phyloP scores from a whole-genome alignment of 306 rosid genomes.

The Acacia confusa region DNA sequence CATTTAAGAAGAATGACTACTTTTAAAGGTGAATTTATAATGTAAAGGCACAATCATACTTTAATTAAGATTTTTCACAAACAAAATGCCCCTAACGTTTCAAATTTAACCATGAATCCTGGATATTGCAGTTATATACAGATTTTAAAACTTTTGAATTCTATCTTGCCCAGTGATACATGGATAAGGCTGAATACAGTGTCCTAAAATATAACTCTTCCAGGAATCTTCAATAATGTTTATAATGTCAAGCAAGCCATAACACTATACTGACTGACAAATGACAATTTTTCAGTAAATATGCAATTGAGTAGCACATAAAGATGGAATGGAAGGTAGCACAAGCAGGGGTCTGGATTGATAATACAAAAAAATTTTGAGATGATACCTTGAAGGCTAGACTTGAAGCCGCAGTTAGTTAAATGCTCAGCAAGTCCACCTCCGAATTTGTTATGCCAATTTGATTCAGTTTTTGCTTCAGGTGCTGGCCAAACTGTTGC shows the following conservation, averaged over 20 bases:
- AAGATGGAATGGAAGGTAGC: too few species aligned
- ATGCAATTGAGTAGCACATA: too few species aligned
- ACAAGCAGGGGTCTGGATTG: too few species aligned
- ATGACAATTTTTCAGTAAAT: too few species aligned
- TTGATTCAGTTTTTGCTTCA: slow-evolving; percentile 53
- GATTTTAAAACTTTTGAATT: background rate
- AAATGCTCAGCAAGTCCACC: slow-evolving; percentile 84
- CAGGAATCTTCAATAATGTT: too few species aligned
- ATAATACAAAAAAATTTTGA: too few species aligned
- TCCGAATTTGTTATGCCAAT: slow-evolving; percentile 66
- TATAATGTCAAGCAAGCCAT: too few species aligned
- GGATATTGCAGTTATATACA: background rate
- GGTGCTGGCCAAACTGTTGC: slow-evolving; percentile 72
- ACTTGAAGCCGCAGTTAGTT: slow-evolving; percentile 78
- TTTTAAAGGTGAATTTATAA: background rate
- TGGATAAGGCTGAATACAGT: too few species aligned
- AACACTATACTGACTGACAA: too few species aligned
- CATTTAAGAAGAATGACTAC: slow-evolving; percentile 17
- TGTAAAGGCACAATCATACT: background rate
- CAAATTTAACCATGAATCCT: background rate
- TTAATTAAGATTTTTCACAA: background rate
- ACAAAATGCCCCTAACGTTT: background rate
- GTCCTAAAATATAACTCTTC: too few species aligned
- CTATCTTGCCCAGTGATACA: too few species aligned
- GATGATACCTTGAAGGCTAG: slow-evolving; percentile 61